A percentile compares a stretch with the other conserved stretches of the same genome.
phyloP scores from a whole-genome alignment of 495 filamentous ascomycete genomes.

The Xylaria scruposa region DNA sequence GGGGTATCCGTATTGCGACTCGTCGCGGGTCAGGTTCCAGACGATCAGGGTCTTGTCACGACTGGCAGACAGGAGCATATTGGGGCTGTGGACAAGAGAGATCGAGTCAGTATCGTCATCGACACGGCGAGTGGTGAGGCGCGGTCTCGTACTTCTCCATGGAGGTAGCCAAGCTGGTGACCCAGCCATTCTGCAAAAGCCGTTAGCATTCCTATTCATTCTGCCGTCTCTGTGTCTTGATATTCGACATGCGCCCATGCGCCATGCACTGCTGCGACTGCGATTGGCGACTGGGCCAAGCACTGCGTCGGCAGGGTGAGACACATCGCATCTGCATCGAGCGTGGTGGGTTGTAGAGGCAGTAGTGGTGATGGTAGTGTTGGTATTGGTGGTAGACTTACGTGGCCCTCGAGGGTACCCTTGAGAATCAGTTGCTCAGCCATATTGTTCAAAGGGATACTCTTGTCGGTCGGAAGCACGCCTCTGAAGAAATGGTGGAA shows the following conservation, averaged over 20 bases:
- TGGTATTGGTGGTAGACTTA: constrained; percentile 42
- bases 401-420: constrained; percentile 96
- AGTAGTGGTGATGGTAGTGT: neutral
- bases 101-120: constrained; percentile 36
- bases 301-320: neutral
- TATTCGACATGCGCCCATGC: constrained; percentile 14
- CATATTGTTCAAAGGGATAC: constrained; percentile 62
- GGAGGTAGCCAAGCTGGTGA: constrained; percentile 92
- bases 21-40: constrained; percentile 99
- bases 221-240: neutral
- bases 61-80: constrained; percentile 98
- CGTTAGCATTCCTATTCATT: constrained; percentile 12
- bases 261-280: constrained; percentile 1
- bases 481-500: constrained; percentile 30
- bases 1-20: constrained; percentile 95
- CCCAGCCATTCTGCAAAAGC: constrained; percentile 64
- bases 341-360: neutral
- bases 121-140: constrained; percentile 4
- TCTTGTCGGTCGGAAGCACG: constrained; percentile 38
- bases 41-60: constrained; percentile 99
- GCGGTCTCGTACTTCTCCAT: constrained; percentile 90
- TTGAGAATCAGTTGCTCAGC: constrained; percentile 96
- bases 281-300: neutral
- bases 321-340: constrained; percentile 5
- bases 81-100: constrained; percentile 70